Evolutionary conservation across 768 basidiomycete species (phyloP).

Genomic region (Serpula lacrymans): DNA sequence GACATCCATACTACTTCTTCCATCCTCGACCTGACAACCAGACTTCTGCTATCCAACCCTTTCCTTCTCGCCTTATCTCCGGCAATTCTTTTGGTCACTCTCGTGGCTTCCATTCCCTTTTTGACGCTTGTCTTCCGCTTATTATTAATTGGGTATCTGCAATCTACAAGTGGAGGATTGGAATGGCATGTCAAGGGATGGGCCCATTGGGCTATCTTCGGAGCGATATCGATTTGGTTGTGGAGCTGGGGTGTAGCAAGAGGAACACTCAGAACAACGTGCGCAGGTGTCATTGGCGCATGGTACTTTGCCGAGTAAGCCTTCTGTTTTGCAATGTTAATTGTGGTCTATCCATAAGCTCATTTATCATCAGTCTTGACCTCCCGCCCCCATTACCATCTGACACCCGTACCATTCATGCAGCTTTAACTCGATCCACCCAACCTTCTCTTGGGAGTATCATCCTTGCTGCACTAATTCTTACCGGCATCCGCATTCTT

Average conservation of each 20-base stretch:
- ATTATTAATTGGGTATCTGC: slow-evolving; percentile 63
- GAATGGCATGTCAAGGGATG: slow-evolving; percentile 59
- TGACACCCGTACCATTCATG: slow-evolving; percentile 72
- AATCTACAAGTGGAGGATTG: slow-evolving; percentile 37
- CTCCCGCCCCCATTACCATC: slow-evolving; percentile 39
- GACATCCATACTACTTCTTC: slow-evolving; percentile 65
- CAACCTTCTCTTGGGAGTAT: slow-evolving; percentile 82
- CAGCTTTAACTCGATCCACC: slow-evolving; percentile 73
- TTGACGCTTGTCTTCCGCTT: slow-evolving; percentile 75
- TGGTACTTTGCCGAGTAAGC: slow-evolving; percentile 85
- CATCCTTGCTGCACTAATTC: slow-evolving; percentile 70
- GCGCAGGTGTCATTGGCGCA: slow-evolving; percentile 81
- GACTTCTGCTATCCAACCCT: slow-evolving; percentile 66
- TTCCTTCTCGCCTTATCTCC: slow-evolving; percentile 77
- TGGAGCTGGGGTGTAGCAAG: slow-evolving; percentile 79
- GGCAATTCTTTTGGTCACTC: slow-evolving; percentile 58
- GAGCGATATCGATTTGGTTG: slow-evolving; percentile 52
- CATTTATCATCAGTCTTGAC: slow-evolving; percentile 16
- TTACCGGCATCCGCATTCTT: slow-evolving; percentile 66
- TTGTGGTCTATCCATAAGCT: too few species aligned
- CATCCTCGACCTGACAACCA: slow-evolving; percentile 57
- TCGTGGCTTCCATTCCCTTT: slow-evolving; percentile 76
- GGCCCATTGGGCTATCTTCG: slow-evolving; percentile 72
- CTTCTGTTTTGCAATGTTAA: too few species aligned
- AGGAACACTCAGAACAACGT: slow-evolving; percentile 71